Evolutionary conservation across 768 basidiomycete genomes (phyloP).

Genomic region (Hebeloma cylindrosporum): DNA sequence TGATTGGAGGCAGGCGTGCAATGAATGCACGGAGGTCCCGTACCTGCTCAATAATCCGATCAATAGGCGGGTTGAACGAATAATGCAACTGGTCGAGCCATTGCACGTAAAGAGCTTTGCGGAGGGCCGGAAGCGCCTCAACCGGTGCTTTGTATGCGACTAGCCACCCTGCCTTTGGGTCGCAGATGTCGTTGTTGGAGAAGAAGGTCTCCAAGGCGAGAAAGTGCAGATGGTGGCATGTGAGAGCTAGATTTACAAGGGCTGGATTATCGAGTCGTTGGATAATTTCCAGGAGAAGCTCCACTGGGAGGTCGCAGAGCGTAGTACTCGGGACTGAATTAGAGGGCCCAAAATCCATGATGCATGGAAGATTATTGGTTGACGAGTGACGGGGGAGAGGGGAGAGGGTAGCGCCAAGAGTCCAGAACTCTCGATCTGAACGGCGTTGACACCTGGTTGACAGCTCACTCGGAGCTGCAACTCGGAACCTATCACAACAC

Average conservation of each 20-base stretch:
- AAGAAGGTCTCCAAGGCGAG: slow-evolving; percentile 8
- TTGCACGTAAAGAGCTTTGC: slow-evolving; percentile 8
- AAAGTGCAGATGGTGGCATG: slow-evolving; percentile 4
- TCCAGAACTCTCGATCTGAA: no score
- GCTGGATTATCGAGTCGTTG: slow-evolving; percentile 7
- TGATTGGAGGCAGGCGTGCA: slow-evolving; percentile 5
- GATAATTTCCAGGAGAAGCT: slow-evolving; percentile 11
- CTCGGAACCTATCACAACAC: no score
- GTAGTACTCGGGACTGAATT: no score
- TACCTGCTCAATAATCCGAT: slow-evolving; percentile 8
- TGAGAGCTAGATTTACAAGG: slow-evolving; percentile 8
- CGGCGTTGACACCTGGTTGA: no score
- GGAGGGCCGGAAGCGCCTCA: slow-evolving; percentile 8
- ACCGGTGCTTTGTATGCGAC: slow-evolving; percentile 13
- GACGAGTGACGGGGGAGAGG: no score
- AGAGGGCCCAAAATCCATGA: no score
- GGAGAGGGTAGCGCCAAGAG: no score
- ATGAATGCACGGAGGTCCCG: slow-evolving; percentile 4
- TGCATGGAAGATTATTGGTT: no score
- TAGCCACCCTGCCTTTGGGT: slow-evolving; percentile 8
- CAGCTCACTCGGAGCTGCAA: no score
- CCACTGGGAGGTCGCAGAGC: slow-evolving; percentile 6
- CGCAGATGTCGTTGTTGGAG: slow-evolving; percentile 5
- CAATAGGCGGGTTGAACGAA: slow-evolving; percentile 8
- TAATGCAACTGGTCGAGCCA: slow-evolving; percentile 7